Evolutionary conservation across 2,329 filamentous ascomycete species (phyloP).

Genomic region (Trichoderma koningiopsis): DNA sequence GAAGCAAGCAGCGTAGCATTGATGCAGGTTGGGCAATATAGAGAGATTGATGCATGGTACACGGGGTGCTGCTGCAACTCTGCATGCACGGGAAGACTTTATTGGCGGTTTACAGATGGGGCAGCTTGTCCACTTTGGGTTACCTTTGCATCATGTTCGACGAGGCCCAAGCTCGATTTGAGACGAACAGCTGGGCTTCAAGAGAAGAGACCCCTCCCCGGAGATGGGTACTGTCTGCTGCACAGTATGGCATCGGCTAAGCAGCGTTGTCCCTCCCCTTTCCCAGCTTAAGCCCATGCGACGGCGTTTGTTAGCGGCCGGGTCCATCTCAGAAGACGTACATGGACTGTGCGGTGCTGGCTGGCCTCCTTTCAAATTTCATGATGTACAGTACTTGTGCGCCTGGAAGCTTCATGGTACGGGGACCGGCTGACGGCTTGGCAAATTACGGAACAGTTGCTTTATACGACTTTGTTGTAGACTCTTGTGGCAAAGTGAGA

Average conservation of each 20-base stretch:
- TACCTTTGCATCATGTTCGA: conserved; percentile 4
- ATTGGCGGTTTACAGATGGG: conserved; percentile 1
- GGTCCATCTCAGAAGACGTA: not conserved
- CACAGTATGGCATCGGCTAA: conserved; percentile 11
- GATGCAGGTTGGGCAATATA: conserved; percentile 3
- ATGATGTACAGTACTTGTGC: not conserved
- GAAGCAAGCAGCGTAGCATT: not conserved
- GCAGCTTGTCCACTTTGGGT: conserved; percentile 9
- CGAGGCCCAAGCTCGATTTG: not conserved
- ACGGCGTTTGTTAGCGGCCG: not conserved
- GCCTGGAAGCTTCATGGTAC: not conserved
- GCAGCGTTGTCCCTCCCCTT: not conserved
- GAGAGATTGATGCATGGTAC: conserved; percentile 6
- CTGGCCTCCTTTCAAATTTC: not conserved
- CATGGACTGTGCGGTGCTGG: not conserved
- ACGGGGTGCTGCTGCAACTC: conserved; percentile 11
- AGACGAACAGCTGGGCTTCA: conserved; percentile 15
- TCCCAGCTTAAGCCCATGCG: not conserved
- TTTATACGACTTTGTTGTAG: not conserved
- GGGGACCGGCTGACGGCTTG: not conserved
- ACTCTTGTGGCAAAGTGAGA: not conserved
- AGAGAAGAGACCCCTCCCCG: not conserved
- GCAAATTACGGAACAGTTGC: not conserved
- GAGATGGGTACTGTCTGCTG: conserved; percentile 1
- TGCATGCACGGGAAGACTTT: conserved; percentile 6